A percentile compares a stretch with the other conserved stretches of the same genome.
phyloP scores from a whole-genome alignment of 1,284 basidiomycete species.

The Moesziomyces parantarcticus region DNA sequence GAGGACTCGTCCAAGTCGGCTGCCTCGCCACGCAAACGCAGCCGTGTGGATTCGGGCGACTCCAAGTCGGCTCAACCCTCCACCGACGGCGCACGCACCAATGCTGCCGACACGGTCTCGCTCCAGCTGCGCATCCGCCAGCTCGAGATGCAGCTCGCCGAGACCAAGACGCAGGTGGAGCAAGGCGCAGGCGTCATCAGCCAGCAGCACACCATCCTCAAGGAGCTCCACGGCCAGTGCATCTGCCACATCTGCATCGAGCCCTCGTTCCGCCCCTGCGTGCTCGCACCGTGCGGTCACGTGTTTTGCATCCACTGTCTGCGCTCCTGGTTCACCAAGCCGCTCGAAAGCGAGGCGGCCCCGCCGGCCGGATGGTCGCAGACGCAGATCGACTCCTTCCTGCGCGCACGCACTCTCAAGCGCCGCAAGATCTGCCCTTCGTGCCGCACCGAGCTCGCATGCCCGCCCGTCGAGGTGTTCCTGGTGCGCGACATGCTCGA shows the following conservation, averaged over 20 bases:
- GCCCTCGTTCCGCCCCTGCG: constrained; percentile 54
- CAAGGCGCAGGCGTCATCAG: constrained; percentile 20
- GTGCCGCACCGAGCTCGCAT: constrained; percentile 56
- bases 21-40: constrained; percentile 20
- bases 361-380: constrained; percentile 21
- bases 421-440: constrained; percentile 63
- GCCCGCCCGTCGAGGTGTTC: constrained; percentile 60
- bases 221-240: constrained; percentile 42
- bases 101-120: constrained; percentile 10
- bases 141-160: constrained; percentile 40
- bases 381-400: constrained; percentile 10
- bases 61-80: constrained; percentile 23
- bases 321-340: constrained; percentile 60
- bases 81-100: constrained; percentile 8
- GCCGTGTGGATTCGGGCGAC: constrained; percentile 15
- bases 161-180: constrained; percentile 23
- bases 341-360: constrained; percentile 29
- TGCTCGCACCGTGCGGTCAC: constrained; percentile 63
- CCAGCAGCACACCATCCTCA: constrained; percentile 35
- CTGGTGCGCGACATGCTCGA: constrained; percentile 57
- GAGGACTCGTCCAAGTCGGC: constrained; percentile 6
- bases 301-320: constrained; percentile 63
- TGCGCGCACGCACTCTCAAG: constrained; percentile 38
- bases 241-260: constrained; percentile 58
- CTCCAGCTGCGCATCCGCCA: constrained; percentile 35